Base-by-base conservation (phyloP, 2,329 filamentous ascomycete genomes). In the Ophiostoma fasciatum region DNA sequence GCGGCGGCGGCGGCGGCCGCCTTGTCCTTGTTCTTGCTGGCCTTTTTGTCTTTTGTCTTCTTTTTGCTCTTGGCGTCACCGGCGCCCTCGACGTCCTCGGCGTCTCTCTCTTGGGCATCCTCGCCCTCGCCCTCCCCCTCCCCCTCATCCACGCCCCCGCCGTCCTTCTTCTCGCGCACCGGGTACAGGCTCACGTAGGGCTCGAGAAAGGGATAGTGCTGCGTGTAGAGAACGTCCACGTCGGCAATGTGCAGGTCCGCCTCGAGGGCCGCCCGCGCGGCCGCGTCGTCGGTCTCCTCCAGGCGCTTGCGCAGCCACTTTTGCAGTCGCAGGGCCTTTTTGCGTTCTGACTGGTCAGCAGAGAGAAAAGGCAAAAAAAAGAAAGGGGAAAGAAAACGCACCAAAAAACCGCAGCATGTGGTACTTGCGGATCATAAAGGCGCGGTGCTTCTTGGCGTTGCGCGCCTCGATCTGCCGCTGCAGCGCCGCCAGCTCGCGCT, bases 371-470 rank as follows among this genome's bases (percentile, higher is more conserved):
- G n/a, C n/a, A n/a, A n/a, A n/a, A n/a, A n/a, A n/a, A n/a, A n/a
- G n/a, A n/a, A n/a, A n/a, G n/a, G n/a, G n/a, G n/a, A 28, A 31
- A 15, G 14, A 6, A 20, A 15, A 48, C 67, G 35, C 62, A 81
- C 82, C 82, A 56, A 88, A 88, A 53, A 90, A 90, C 20, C 82
- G 66, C 34, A 88, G 73, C 71, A 83, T 87, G 53, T 88, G 82
- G 48, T 85, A 90, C 54, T 77, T 80, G 34, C 64, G 64, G 43
- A 87, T 84, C 71, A 87, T 82, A 40, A 73, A 66, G 47, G 66
- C 67, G 45, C 73, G 67, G 50, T 65, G 66, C 57, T 74, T 76
- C 48, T 74, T 72, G 40, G 66, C 64, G 40, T 70, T 61, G 32
- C 68, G 64, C 43, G 70, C 64, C 5, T 57, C 63, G 40, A 87